phyloP scores from a whole-genome alignment of 345 rosid species.

The Eucalyptus marginata region DNA sequence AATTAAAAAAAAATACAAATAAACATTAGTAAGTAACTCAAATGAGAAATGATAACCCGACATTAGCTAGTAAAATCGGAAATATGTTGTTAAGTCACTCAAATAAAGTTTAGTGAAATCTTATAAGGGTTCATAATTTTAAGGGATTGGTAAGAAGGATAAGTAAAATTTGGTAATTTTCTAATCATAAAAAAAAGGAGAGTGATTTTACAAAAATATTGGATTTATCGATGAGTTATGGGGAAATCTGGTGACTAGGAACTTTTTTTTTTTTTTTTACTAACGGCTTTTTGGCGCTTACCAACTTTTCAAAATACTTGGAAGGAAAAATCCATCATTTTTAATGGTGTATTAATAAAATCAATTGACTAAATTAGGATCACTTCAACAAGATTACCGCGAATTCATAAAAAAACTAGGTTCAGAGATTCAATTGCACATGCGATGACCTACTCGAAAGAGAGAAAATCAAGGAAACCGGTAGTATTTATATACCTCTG shows the following conservation, averaged over 20 bases:
- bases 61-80: fast-evolving
- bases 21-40: not conserved
- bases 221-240: not conserved
- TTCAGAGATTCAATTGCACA: not conserved
- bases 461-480: not conserved
- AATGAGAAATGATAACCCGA: not conserved
- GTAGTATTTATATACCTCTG: conserved; percentile 12
- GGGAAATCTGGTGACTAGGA: not conserved
- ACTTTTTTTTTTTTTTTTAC: not conserved
- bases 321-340: not conserved
- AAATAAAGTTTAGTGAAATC: not conserved
- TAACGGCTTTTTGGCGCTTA: not conserved
- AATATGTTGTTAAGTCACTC: not conserved
- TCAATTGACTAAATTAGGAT: not conserved
- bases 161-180: not conserved
- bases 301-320: not conserved
- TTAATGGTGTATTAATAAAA: not conserved
- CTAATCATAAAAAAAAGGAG: not conserved
- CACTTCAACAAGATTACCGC: not conserved
- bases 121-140: not conserved
- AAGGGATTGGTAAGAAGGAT: not conserved
- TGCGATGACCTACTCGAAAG: not conserved
- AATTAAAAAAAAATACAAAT: not conserved
- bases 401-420: not conserved
- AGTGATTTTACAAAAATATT: not conserved